Base-by-base conservation (phyloP, 2,329 filamentous ascomycete genomes). In the Aspergillus fumigatus region DNA sequence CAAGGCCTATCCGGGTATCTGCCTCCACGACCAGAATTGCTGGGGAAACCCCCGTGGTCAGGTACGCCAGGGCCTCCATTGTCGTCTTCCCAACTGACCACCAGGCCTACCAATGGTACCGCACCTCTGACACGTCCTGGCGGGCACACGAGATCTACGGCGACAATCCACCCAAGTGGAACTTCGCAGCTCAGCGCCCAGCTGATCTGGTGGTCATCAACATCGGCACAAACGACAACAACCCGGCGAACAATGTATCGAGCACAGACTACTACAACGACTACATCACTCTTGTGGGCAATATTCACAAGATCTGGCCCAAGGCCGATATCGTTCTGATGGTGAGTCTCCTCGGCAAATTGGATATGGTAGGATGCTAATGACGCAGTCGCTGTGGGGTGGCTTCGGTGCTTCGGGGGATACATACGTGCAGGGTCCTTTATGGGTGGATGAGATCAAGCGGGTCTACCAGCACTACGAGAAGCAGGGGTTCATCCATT, bases 1-100 rank as follows among this genome's bases (percentile, higher is more conserved):
- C 2, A 14, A 69, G 67, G 64, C 67, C n/a, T 84, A 82, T 55
- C 82, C 83, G 0, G 83, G 83, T 3, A 83, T 84, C 52, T 85
- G 82, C 59, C 73, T 82, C 2, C 72, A 76, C 19, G 82, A 85
- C 61, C 76, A 81, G 52, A 62, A 79, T 51, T 86, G 83, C 67
- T 85, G 80, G 3, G 82, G 81, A 1, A 79, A 79, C 48, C 71
- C 73, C 7, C 70, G 75, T 29, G 80, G 80, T n/a, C 77, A 80
- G 62, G 65, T 69, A 64, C n/a, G 47, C 27, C 10, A 8, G 8
- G 14, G 10, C 10, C 10, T 26, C 14, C 9, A 26, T 2, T 7
- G 3, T 26, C 11, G 25, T 8, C 38, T 21, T 50, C 51, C 62
- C 49, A 9, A 25, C 21, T 8, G 14, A 21, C 32, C 62, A 69